Conservation (phyloP, 257 asterid species). For the Mentha longifolia region DNA sequence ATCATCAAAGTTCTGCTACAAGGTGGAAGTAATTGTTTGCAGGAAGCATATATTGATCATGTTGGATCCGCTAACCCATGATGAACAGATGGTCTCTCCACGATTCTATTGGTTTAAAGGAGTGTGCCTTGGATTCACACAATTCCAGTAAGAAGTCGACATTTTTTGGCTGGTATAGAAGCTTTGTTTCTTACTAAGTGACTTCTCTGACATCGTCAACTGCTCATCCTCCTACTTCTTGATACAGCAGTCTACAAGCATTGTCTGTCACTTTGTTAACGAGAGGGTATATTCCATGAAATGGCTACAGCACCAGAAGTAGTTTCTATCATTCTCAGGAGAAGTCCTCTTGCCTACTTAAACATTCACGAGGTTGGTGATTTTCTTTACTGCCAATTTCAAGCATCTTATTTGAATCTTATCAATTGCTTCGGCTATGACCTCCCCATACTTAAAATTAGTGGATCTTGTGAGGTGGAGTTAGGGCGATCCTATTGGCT, state of each 20-base stretch:
- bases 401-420: neutral
- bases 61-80: neutral
- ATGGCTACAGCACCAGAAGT: conserved; percentile 6
- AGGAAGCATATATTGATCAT: neutral
- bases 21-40: conserved; percentile 63
- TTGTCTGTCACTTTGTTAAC: neutral
- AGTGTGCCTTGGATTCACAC: neutral
- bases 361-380: conserved; percentile 1
- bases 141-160: conserved; percentile 15
- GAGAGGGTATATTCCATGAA: conserved; percentile 11
- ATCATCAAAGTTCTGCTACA: conserved; percentile 44
- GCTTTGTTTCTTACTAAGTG: conserved; percentile 11
- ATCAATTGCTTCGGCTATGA: neutral
- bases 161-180: conserved; percentile 13
- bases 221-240: conserved; percentile 1
- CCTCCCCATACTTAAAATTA: neutral
- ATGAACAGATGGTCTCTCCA: neutral
- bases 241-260: conserved; percentile 15
- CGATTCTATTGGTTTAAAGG: neutral
- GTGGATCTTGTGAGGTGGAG: neutral
- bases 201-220: neutral
- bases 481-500: neutral
- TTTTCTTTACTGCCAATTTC: conserved; percentile 3
- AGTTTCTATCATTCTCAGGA: too few species aligned
- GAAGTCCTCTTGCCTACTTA: neutral